phyloP scores from a whole-genome alignment of 108 stramenopile species.

The Stephanodiscus triporus region DNA sequence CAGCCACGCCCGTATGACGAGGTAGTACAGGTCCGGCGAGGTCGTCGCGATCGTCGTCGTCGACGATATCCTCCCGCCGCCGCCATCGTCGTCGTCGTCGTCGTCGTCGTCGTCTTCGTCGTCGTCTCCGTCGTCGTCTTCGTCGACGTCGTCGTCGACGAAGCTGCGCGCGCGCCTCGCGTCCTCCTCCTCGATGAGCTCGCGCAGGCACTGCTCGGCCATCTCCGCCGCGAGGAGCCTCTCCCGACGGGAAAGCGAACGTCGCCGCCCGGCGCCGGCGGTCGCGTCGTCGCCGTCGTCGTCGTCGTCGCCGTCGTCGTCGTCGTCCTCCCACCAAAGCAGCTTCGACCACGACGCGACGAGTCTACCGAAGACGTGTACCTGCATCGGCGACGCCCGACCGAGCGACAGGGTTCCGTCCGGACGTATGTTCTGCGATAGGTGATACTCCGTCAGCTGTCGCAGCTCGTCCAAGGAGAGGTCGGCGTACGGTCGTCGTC shows the following conservation, averaged over 20 bases:
- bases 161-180: neutral
- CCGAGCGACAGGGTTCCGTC: constrained; percentile 8
- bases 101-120: neutral
- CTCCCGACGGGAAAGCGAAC: constrained; percentile 10
- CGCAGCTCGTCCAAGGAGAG: constrained; percentile 18
- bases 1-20: constrained; percentile 32
- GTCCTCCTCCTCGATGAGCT: constrained; percentile 27
- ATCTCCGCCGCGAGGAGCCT: constrained; percentile 37
- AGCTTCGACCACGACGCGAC: constrained; percentile 37
- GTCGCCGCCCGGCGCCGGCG: neutral
- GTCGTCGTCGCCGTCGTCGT: neutral
- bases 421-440: constrained; percentile 12
- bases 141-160: neutral
- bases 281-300: neutral
- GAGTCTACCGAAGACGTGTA: constrained; percentile 24
- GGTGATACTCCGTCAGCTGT: constrained; percentile 18
- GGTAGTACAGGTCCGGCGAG: constrained; percentile 32
- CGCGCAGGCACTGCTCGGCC: constrained; percentile 35
- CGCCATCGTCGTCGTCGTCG: no score
- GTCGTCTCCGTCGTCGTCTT: neutral
- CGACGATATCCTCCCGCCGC: constrained; percentile 6
- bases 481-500: constrained; percentile 8
- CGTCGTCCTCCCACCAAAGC: neutral
- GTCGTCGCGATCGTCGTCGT: neutral
- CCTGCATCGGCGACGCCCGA: constrained; percentile 12